Conservation (phyloP, 2,329 filamentous ascomycete genomes). For the Arthroderma sp. region DNA sequence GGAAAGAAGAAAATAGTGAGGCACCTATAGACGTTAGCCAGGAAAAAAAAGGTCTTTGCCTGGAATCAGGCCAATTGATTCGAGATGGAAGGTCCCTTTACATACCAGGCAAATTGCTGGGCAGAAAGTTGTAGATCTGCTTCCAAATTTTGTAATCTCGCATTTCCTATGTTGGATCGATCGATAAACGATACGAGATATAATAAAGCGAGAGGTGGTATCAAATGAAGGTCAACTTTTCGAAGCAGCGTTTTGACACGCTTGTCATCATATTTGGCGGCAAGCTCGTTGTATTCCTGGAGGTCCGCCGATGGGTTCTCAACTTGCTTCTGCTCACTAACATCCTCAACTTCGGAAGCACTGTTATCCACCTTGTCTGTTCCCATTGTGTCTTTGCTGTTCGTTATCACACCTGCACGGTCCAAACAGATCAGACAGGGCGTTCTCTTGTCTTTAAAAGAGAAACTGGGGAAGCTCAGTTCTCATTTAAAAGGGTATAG, state of each 20-base stretch:
- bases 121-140: constrained; percentile 18
- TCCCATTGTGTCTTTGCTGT: no score
- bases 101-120: constrained; percentile 1
- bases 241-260: constrained; percentile 1
- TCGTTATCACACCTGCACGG: no score
- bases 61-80: no score
- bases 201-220: constrained; percentile 2
- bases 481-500: no score
- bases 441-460: no score
- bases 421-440: no score
- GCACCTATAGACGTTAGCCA: background rate
- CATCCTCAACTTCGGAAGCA: background rate
- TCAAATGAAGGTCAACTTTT: constrained; percentile 2
- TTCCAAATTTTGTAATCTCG: constrained; percentile 31
- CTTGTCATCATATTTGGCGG: background rate
- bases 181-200: constrained; percentile 7
- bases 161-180: constrained; percentile 30
- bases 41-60: no score
- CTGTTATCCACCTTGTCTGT: no score
- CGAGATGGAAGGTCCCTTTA: background rate
- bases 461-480: no score
- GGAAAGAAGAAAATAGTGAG: constrained; percentile 27
- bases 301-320: background rate
- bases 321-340: background rate
- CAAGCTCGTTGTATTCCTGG: constrained; percentile 3